phyloP scores from a whole-genome alignment of 352 stramenopile genomes.

The Pythium oligandrum region DNA sequence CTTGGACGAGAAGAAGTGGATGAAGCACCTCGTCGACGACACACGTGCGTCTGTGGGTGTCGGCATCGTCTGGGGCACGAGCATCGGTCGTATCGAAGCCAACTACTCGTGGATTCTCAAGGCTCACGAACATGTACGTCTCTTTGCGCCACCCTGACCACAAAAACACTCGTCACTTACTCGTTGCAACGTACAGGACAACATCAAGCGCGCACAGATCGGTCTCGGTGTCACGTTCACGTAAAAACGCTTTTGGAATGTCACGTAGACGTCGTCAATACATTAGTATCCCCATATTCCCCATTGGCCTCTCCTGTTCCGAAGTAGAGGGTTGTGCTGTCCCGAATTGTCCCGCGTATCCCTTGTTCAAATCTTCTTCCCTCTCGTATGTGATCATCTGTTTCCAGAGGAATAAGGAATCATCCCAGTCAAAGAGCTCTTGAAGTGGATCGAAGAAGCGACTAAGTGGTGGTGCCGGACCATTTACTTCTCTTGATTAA shows the following conservation, averaged over 20 bases:
- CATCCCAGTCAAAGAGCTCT: no score
- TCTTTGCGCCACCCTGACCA: no score
- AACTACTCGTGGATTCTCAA: constrained; percentile 92
- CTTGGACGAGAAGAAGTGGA: constrained; percentile 86
- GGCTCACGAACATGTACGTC: constrained; percentile 65
- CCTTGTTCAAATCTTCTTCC: constrained; percentile 1
- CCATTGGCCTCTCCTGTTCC: no score
- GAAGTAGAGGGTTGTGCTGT: no score
- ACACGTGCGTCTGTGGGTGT: constrained; percentile 82
- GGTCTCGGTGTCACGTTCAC: constrained; percentile 82
- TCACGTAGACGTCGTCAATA: no score
- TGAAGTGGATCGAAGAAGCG: no score
- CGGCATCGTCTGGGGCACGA: constrained; percentile 84
- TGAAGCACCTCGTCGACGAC: constrained; percentile 86
- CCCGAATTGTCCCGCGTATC: no score
- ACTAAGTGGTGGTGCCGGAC: no score
- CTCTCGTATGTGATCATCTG: constrained; percentile 10
- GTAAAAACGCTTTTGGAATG: constrained; percentile 23
- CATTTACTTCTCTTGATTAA: neutral
- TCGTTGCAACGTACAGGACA: constrained; percentile 45
- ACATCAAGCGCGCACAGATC: constrained; percentile 82
- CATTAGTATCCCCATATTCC: no score
- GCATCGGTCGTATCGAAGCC: constrained; percentile 84
- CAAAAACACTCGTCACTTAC: neutral
- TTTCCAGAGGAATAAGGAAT: constrained; percentile 3